Base-by-base conservation (phyloP, 23 red algal genomes). In the Rhodosorus marinus region DNA sequence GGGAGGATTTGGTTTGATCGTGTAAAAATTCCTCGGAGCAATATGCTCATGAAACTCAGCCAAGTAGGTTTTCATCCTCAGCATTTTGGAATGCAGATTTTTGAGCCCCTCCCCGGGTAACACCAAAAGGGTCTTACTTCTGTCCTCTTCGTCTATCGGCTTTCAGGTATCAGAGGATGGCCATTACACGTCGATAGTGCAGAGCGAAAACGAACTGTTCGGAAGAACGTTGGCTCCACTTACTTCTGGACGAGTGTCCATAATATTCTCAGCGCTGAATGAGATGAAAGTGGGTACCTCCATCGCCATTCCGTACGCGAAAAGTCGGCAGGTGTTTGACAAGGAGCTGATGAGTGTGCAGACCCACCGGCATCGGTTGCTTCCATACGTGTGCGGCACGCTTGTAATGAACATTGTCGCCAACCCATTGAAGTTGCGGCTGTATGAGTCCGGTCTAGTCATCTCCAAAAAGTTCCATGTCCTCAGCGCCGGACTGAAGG, bases 1-100 rank as follows among this genome's bases (percentile, higher is more conserved):
- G 90, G 90, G 20, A 53, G 79, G 11, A 98, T 98, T 9, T 98
- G 90, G 90, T 98, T 98, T 69, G 56, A 80, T 45, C 22, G 70
- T 52, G 57, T 85, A 38, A 61, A 51, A 21, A 72, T 98, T 2
- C 78, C 90, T 9, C 72, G 64, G 24, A 40, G 30, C 17, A 60
- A 98, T 24, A 59, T 98, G 63, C 66, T 98, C 4, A 47, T n/a
- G 55, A 15, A 55, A 80, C 24, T 76, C 61, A 19, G 35, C 80
- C 29, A 57, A n/a, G n/a, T n/a, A n/a, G n/a, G n/a, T n/a, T n/a
- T n/a, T n/a, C n/a, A n/a, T n/a, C n/a, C n/a, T n/a, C n/a, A n/a
- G n/a, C n/a, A n/a, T n/a, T n/a, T n/a, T n/a, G n/a, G n/a, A n/a
- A n/a, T n/a, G n/a, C n/a, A n/a, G n/a, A n/a, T n/a, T n/a, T n/a